phyloP scores from a whole-genome alignment of 2,329 filamentous ascomycete species.

The Verticillium nonalfalfae region DNA sequence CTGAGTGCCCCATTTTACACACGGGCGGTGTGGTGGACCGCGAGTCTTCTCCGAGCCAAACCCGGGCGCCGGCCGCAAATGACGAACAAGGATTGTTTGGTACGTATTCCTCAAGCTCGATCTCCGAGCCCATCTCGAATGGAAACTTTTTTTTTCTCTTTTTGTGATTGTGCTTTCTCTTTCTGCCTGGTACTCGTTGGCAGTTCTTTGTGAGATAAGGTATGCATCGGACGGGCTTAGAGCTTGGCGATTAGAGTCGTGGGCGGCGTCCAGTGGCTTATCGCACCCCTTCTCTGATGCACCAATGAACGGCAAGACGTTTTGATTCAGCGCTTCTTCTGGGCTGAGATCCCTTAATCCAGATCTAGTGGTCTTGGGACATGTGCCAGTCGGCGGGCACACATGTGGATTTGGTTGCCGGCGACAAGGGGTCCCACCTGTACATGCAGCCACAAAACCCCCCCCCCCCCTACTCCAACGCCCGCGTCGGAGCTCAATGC shows the following conservation, averaged over 20 bases:
- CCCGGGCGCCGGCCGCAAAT: neutral
- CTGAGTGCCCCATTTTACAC: neutral
- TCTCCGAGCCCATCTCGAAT: neutral
- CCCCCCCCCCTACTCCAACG: neutral
- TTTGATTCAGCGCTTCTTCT: neutral
- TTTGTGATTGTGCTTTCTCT: neutral
- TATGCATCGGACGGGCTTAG: neutral
- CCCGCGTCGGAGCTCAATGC: neutral
- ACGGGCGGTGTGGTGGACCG: neutral
- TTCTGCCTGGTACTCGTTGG: too few species aligned
- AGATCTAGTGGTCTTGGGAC: neutral
- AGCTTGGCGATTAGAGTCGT: neutral
- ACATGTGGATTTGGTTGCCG: neutral
- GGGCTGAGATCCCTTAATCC: neutral
- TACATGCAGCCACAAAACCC: neutral
- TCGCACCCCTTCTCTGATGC: neutral
- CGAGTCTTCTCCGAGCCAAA: slow-evolving; percentile 1
- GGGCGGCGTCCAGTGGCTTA: neutral
- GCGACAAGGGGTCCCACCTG: neutral
- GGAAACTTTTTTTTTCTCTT: neutral
- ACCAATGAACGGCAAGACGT: neutral
- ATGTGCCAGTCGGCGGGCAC: neutral
- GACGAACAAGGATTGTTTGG: neutral
- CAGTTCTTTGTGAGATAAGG: too few species aligned
- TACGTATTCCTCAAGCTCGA: neutral